Evolutionary conservation across 805 yeast genomes (phyloP).

Genomic region (Candida adriatica): DNA sequence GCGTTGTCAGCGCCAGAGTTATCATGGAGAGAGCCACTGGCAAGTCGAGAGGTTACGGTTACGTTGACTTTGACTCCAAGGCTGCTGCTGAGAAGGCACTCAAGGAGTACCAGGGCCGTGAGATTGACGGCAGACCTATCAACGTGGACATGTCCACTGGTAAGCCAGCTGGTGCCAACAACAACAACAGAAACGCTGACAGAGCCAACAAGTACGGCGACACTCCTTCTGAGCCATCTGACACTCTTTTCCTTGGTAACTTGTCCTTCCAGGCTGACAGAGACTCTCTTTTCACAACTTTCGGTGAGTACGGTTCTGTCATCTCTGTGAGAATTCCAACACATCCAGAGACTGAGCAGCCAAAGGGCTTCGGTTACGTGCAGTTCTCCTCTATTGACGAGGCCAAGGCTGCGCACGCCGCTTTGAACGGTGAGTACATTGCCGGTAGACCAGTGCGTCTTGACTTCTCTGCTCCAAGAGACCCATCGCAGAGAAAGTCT

Average conservation of each 20-base stretch:
- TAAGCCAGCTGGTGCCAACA: constrained; percentile 55
- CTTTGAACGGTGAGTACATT: constrained; percentile 80
- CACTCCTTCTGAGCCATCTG: constrained; percentile 85
- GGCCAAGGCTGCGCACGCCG: constrained; percentile 83
- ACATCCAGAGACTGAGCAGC: constrained; percentile 97
- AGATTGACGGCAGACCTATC: constrained; percentile 95
- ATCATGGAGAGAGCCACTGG: constrained; percentile 89
- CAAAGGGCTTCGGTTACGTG: constrained; percentile 98
- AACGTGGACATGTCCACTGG: constrained; percentile 88
- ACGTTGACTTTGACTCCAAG: constrained; percentile 84
- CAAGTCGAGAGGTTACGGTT: constrained; percentile 95
- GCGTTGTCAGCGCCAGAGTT: constrained; percentile 85
- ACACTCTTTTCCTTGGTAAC: constrained; percentile 94
- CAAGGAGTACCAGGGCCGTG: constrained; percentile 80
- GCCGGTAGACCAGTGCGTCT: constrained; percentile 92
- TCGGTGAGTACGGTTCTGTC: constrained; percentile 74
- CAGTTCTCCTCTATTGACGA: constrained; percentile 84
- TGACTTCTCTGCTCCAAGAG: constrained; percentile 91
- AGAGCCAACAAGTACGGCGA: constrained; percentile 92
- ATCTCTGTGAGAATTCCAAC: constrained; percentile 93
- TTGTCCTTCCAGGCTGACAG: constrained; percentile 85
- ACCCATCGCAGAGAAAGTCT: constrained; percentile 30
- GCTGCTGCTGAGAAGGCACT: constrained; percentile 83
- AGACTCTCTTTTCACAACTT: constrained; percentile 66
- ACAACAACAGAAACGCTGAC: constrained; percentile 52